A percentile compares a stretch with the other conserved stretches of the same genome.
phyloP scores from a whole-genome alignment of 805 yeast species.

The Starmerella ratchasimensis region DNA sequence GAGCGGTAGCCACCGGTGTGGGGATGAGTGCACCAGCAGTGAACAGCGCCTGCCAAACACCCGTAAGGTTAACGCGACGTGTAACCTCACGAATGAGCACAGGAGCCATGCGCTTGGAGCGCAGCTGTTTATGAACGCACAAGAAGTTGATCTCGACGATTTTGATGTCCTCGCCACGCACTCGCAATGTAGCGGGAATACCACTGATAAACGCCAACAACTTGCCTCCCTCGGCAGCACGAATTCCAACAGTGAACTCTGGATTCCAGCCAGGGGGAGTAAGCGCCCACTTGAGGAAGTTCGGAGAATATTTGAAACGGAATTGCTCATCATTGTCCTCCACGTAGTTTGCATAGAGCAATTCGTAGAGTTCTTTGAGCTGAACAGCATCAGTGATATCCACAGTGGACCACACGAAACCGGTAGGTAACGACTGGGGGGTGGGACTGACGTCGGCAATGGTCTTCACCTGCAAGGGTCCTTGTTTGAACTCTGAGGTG shows the following conservation, averaged over 20 bases:
- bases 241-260: constrained; percentile 89
- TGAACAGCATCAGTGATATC: constrained; percentile 45
- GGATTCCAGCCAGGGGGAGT: constrained; percentile 83
- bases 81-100: constrained; percentile 88
- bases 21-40: constrained; percentile 89
- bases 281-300: constrained; percentile 83
- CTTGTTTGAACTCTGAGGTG: constrained; percentile 34
- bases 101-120: constrained; percentile 91
- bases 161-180: constrained; percentile 36
- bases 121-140: constrained; percentile 83
- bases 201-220: constrained; percentile 89
- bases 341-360: constrained; percentile 80
- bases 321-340: constrained; percentile 89
- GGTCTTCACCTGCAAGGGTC: constrained; percentile 32
- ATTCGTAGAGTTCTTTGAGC: constrained; percentile 61
- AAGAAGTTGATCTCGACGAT: constrained; percentile 81
- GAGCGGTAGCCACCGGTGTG: constrained; percentile 75
- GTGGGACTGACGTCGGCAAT: constrained; percentile 56
- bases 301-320: constrained; percentile 75
- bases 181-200: constrained; percentile 57
- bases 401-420: constrained; percentile 80
- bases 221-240: constrained; percentile 62
- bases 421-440: constrained; percentile 59
- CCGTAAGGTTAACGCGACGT: constrained; percentile 67
- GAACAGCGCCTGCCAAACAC: constrained; percentile 91